Base-by-base conservation (phyloP, 2,329 filamentous ascomycete species). In the Furcasterigmium furcatum region DNA sequence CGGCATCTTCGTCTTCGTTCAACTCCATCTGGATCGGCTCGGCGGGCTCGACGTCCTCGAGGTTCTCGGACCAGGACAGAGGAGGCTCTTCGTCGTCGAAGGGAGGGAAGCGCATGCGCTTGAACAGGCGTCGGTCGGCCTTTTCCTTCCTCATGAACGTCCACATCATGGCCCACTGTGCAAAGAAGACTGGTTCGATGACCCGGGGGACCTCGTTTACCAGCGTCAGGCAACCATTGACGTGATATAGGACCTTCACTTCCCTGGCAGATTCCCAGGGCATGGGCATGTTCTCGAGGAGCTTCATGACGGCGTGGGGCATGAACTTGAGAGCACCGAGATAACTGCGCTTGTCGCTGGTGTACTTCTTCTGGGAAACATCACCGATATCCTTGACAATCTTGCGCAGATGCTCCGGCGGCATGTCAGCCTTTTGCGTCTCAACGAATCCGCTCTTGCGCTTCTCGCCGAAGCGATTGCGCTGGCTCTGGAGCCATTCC, bases 91-190 rank as follows among this genome's bases (percentile, higher is more conserved):
- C 94, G 61, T 99, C 95, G 56, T 99, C 94, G 56, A 99, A 99
- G 0, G 95, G 95, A 16, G 94, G 94, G 58, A 99, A 99, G 56
- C 95, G 84, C 94, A 99, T 99, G 53, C 94, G 84, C 75, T 99
- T 99, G 77, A 99, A 99, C 57, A 97, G 82, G 61, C 92, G 77
- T 66, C 94, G 77, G 60, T 99, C 94, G 61, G 91, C 94, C 77
- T 99, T 99, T 65, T 99, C 94, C 58, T 95, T 87, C 58, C 94
- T 84, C 94, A 99, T 99, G 38, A 88, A 90, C 21, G 95, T 85
- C 94, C 94, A 99, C 94, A 99, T 99, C 45, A 92, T 95, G 12
- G 94, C 94, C 94, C 94, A 99, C 66, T 99, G 94, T 46, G 94
- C 94, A 63, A 96, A 91, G 67, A 95, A 99, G 4, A 99, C 88